phyloP scores from a whole-genome alignment of 2,329 filamentous ascomycete species.

The Aspergillus niger region DNA sequence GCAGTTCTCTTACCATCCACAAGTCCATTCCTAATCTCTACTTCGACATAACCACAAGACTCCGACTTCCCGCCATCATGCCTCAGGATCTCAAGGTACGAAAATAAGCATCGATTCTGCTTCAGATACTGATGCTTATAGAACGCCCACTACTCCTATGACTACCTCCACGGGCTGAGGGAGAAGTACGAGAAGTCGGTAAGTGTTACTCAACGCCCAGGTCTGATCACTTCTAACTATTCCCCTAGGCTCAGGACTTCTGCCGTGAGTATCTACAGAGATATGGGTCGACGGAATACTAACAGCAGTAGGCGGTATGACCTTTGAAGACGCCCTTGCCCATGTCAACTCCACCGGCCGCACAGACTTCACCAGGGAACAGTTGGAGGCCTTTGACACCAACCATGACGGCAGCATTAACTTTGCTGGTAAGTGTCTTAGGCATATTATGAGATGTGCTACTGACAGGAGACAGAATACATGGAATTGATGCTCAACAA shows the following conservation, averaged over 20 bases:
- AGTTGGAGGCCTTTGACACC: background rate
- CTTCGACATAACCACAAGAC: background rate
- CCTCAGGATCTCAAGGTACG: slow-evolving; percentile 4
- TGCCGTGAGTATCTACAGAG: background rate
- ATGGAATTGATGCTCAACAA: background rate
- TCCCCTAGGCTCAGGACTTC: background rate
- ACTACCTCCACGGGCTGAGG: background rate
- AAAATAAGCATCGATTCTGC: background rate
- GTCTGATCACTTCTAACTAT: background rate
- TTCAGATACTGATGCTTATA: background rate
- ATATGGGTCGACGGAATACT: background rate
- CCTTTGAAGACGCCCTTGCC: background rate
- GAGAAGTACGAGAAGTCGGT: background rate
- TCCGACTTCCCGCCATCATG: background rate
- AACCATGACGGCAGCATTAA: slow-evolving; percentile 9
- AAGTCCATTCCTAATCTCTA: background rate
- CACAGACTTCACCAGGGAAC: background rate
- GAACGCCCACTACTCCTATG: slow-evolving; percentile 1
- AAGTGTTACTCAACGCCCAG: background rate
- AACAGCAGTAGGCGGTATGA: background rate
- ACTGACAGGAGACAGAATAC: background rate
- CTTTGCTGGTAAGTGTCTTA: background rate
- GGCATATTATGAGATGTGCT: background rate
- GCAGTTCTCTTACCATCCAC: background rate
- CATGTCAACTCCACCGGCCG: background rate